A percentile compares a stretch with the other conserved stretches of the same genome.
phyloP scores from a whole-genome alignment of 1,284 basidiomycete species.

The Apiotrichum porosum region DNA sequence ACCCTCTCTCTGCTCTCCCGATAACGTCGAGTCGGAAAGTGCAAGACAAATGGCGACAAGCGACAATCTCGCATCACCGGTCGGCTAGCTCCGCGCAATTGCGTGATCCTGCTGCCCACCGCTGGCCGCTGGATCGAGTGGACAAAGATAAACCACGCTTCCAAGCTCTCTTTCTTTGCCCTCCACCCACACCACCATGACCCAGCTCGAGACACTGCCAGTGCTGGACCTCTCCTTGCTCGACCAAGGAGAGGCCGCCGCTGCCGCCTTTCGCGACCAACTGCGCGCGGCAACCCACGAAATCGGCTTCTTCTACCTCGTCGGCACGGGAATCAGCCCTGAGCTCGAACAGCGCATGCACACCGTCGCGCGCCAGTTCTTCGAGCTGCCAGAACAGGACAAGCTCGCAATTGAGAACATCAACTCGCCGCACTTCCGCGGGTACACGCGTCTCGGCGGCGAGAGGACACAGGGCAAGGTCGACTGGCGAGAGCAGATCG shows the following conservation, averaged over 20 bases:
- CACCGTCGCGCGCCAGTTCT: conserved; percentile 23
- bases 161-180: too few species aligned
- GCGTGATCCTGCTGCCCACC: too few species aligned
- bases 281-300: conserved; percentile 11
- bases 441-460: conserved; percentile 14
- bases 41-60: too few species aligned
- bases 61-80: too few species aligned
- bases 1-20: too few species aligned
- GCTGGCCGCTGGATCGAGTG: too few species aligned
- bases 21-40: too few species aligned
- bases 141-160: too few species aligned
- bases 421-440: conserved; percentile 17
- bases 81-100: too few species aligned
- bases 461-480: conserved; percentile 11
- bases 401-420: conserved; percentile 33
- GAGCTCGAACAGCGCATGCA: conserved; percentile 25
- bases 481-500: conserved; percentile 18
- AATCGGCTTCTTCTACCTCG: conserved; percentile 36
- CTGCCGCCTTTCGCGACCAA: conserved; percentile 9
- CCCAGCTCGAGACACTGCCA: conserved; percentile 4
- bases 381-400: conserved; percentile 24
- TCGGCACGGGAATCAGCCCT: conserved; percentile 23
- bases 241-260: not conserved
- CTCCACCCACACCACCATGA: not conserved
- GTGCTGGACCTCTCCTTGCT: conserved; percentile 13